Evolutionary conservation across 768 basidiomycete genomes (phyloP).

Genomic region (Russula emetica): DNA sequence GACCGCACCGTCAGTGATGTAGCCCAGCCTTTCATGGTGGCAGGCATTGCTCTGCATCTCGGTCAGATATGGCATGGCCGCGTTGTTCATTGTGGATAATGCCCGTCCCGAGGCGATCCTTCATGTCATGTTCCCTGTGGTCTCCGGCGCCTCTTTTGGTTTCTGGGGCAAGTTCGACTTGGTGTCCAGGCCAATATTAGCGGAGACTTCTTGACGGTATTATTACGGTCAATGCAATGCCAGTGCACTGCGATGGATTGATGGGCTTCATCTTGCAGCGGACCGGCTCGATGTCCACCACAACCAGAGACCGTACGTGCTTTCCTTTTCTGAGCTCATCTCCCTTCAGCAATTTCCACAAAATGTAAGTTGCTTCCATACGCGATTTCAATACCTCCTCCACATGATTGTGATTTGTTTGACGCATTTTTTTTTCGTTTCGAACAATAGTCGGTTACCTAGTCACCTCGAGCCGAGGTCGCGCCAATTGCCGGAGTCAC

Average conservation of each 20-base stretch:
- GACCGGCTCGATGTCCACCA: slow-evolving; percentile 73
- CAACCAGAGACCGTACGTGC: slow-evolving; percentile 67
- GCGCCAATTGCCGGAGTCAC: slow-evolving; percentile 64
- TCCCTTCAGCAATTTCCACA: slow-evolving; percentile 74
- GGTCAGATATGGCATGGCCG: slow-evolving; percentile 42
- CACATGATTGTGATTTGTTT: slow-evolving; percentile 2
- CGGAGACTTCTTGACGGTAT: slow-evolving; percentile 69
- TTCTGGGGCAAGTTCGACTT: slow-evolving; percentile 75
- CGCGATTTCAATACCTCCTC: slow-evolving; percentile 13
- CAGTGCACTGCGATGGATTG: slow-evolving; percentile 4
- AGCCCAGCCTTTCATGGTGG: slow-evolving; percentile 75
- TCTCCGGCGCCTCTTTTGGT: slow-evolving; percentile 72
- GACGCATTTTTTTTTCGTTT: background rate
- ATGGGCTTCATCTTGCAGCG: slow-evolving; percentile 36
- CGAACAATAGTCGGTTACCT: slow-evolving; percentile 49
- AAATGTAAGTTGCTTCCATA: slow-evolving; percentile 46
- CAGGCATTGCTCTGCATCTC: slow-evolving; percentile 80
- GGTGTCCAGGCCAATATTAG: slow-evolving; percentile 80
- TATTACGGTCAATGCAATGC: slow-evolving; percentile 58
- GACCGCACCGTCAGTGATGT: slow-evolving; percentile 73
- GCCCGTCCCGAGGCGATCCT: slow-evolving; percentile 73
- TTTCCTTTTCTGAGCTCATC: slow-evolving; percentile 83
- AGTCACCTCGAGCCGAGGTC: slow-evolving; percentile 77
- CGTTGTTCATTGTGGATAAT: slow-evolving; percentile 71
- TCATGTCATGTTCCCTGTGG: slow-evolving; percentile 74